phyloP scores from a whole-genome alignment of 768 basidiomycete species.

The Sarcodon aspratus region DNA sequence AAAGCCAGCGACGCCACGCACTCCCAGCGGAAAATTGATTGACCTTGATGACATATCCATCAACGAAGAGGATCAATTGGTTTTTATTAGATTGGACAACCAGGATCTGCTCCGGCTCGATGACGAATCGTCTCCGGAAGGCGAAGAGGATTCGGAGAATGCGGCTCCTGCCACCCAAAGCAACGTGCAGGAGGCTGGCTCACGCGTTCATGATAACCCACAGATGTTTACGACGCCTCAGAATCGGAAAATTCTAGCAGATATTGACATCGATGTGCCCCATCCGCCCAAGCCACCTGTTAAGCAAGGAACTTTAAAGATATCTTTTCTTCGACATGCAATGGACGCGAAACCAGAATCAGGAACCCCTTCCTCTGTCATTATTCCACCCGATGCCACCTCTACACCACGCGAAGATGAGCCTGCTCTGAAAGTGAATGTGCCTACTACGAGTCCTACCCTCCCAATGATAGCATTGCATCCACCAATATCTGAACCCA shows the following conservation, averaged over 20 bases:
- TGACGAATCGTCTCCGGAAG: not conserved
- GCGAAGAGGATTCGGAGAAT: too few species aligned
- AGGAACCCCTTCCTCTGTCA: not conserved
- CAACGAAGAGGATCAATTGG: conserved; percentile 5
- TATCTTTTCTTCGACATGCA: not conserved
- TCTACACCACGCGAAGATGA: not conserved
- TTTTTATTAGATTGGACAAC: not conserved
- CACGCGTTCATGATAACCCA: too few species aligned
- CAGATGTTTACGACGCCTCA: not conserved
- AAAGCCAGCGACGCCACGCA: conserved; percentile 8
- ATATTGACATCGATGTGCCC: not conserved
- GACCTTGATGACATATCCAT: conserved; percentile 16
- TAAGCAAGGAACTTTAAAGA: not conserved
- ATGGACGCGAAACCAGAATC: not conserved
- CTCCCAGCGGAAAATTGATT: conserved; percentile 18
- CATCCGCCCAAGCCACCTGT: not conserved
- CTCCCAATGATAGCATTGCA: not conserved
- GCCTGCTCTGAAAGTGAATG: not conserved
- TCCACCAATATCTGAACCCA: not conserved
- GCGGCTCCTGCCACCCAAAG: too few species aligned
- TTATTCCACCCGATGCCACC: not conserved
- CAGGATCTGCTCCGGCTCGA: not conserved
- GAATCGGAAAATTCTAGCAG: not conserved
- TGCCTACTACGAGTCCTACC: not conserved
- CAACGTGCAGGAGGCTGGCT: too few species aligned